Percentiles rank a stretch among this genome's conserved stretches.
phyloP scores from a whole-genome alignment of 176 grass and related monocot genomes.

The Aegilops sharonensis region DNA sequence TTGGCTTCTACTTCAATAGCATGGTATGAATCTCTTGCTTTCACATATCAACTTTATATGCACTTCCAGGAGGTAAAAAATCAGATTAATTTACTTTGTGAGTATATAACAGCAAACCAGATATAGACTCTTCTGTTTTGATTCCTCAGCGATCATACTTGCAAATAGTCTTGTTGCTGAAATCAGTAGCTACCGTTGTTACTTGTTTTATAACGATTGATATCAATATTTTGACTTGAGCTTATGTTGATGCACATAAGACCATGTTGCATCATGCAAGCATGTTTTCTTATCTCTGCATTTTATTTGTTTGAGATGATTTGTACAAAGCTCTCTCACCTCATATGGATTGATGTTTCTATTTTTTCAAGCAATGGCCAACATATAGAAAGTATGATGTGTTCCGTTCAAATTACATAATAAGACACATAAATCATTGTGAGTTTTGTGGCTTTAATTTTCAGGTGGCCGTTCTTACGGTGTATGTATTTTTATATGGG shows the following conservation, averaged over 20 bases:
- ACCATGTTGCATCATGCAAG: neutral
- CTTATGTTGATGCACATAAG: slow-evolving; percentile 3
- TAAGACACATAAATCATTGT: neutral
- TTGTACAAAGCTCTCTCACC: slow-evolving; percentile 2
- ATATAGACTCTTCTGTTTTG: neutral
- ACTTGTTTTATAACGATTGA: neutral
- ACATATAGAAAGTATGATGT: neutral
- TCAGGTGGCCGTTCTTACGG: slow-evolving; percentile 65
- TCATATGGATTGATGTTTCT: neutral
- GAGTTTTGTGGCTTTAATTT: neutral
- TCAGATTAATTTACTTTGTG: slow-evolving; percentile 18
- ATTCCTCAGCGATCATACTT: neutral
- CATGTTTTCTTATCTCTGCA: slow-evolving; percentile 11
- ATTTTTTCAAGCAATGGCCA: slow-evolving; percentile 2
- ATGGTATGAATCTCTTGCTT: slow-evolving; percentile 52
- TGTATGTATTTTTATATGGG: slow-evolving; percentile 71
- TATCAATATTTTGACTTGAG: neutral
- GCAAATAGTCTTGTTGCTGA: neutral
- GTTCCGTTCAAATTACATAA: slow-evolving; percentile 12
- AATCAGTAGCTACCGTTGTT: neutral
- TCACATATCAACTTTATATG: slow-evolving; percentile 15
- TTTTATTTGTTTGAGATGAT: slow-evolving; percentile 24
- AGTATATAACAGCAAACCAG: neutral
- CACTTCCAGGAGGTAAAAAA: slow-evolving; percentile 13
- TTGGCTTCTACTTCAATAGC: slow-evolving; percentile 71